A percentile compares a stretch with the other conserved stretches of the same genome.
These are phyloP conservation scores for Calvatia gigantea DNA, from an alignment of 768 basidiomycete genomes.

Conservation along the genomic window DNA sequence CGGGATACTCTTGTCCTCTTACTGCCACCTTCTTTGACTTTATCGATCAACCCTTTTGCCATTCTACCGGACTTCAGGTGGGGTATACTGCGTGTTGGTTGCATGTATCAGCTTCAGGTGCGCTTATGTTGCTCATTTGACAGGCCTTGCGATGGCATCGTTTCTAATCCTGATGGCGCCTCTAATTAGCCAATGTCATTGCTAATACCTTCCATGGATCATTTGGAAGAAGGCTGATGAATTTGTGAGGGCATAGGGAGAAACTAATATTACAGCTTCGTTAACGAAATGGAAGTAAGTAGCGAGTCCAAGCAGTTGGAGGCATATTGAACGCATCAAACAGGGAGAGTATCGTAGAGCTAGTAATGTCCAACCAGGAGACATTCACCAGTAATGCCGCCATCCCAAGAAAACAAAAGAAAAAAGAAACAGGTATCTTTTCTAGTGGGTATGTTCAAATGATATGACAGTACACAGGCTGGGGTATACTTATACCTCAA, in stretches of 20 bases:
- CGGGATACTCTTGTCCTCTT: neutral
- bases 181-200: too few species aligned
- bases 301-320: neutral
- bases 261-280: neutral
- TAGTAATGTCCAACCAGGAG: slow-evolving; percentile 5
- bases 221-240: neutral
- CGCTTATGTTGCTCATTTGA: neutral
- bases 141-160: neutral
- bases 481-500: slow-evolving; percentile 10
- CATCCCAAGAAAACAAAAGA: neutral
- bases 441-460: slow-evolving; percentile 12
- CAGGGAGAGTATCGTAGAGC: neutral
- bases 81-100: neutral
- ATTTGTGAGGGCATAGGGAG: neutral
- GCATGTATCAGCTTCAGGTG: slow-evolving; percentile 3
- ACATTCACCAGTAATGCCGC: slow-evolving; percentile 5
- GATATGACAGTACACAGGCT: neutral
- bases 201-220: too few species aligned
- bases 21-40: neutral
- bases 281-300: neutral
- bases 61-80: neutral
- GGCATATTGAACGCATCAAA: neutral
- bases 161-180: neutral
- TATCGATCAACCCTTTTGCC: neutral
- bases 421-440: slow-evolving; percentile 6